A percentile compares a stretch with the other conserved stretches of the same genome.
Conservation (phyloP, 805 yeast species). For the Metschnikowia borealis region DNA sequence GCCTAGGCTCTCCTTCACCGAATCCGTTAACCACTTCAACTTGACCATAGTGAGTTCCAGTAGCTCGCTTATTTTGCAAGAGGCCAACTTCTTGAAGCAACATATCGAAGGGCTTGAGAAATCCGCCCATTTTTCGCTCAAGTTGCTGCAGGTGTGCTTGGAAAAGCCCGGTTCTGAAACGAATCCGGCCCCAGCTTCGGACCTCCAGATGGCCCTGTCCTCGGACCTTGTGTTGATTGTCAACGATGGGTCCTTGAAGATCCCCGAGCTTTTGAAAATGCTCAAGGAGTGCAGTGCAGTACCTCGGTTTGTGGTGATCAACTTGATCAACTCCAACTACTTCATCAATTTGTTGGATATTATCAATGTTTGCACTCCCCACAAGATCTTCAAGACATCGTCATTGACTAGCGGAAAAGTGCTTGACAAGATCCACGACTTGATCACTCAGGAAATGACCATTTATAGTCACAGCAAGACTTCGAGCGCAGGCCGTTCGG, state of each 20-base stretch:
- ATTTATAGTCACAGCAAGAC: not conserved
- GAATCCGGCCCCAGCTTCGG: conserved; percentile 9
- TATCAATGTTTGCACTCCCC: conserved; percentile 29
- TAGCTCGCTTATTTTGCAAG: conserved; percentile 14
- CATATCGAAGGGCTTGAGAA: not conserved
- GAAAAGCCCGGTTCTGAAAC: not conserved
- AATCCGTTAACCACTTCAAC: conserved; percentile 14
- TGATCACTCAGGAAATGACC: conserved; percentile 25
- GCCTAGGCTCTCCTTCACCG: conserved; percentile 33
- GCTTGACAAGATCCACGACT: conserved; percentile 23
- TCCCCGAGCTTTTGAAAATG: conserved; percentile 23
- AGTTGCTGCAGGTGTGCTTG: conserved; percentile 1
- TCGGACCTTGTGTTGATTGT: conserved; percentile 32
- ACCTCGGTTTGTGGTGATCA: conserved; percentile 34
- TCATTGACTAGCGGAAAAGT: conserved; percentile 26
- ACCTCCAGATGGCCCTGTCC: conserved; percentile 18
- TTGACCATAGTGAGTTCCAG: conserved; percentile 23
- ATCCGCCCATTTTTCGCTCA: not conserved
- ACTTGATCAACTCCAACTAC: conserved; percentile 38
- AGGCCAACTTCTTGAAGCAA: conserved; percentile 16
- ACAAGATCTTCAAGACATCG: conserved; percentile 38
- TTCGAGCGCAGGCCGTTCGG: not conserved
- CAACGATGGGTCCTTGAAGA: conserved; percentile 35
- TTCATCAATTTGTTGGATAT: conserved; percentile 37
- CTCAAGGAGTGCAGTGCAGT: conserved; percentile 7